Evolutionary conservation across 352 stramenopile species (phyloP).

Genomic region (Phytophthora uliginosa): DNA sequence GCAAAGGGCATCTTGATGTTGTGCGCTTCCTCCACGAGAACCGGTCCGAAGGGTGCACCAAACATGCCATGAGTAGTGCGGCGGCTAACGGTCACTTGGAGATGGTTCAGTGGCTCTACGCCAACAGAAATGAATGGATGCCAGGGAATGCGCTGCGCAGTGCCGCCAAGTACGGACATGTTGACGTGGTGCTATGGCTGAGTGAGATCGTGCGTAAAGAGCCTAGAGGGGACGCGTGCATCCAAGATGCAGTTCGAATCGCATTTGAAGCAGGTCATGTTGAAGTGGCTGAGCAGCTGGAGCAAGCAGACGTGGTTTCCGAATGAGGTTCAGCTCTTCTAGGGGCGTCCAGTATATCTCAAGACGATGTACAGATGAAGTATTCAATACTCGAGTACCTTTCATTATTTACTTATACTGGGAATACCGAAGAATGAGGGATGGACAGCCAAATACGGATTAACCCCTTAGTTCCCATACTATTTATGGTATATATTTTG

Average conservation of each 20-base stretch:
- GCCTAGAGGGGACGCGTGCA: slow-evolving; percentile 11
- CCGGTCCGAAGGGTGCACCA: slow-evolving; percentile 22
- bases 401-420: too few relatives aligned
- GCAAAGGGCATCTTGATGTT: slow-evolving; percentile 19
- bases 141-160: slow-evolving; percentile 11
- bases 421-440: too few relatives aligned
- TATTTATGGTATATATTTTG: too few relatives aligned
- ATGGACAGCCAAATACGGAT: too few relatives aligned
- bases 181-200: slow-evolving; percentile 21
- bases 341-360: too few relatives aligned
- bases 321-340: background rate
- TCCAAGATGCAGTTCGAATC: slow-evolving; percentile 15
- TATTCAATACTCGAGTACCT: too few relatives aligned
- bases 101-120: slow-evolving; percentile 25
- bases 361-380: too few relatives aligned
- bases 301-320: background rate
- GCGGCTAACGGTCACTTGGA: slow-evolving; percentile 27
- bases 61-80: slow-evolving; percentile 22
- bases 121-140: slow-evolving; percentile 18
- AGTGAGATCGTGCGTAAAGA: slow-evolving; percentile 12
- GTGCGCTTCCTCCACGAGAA: slow-evolving; percentile 28
- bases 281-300: slow-evolving; percentile 10
- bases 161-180: slow-evolving; percentile 25
- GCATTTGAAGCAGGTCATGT: slow-evolving; percentile 10
- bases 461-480: too few relatives aligned